Evolutionary conservation across 2,329 filamentous ascomycete species (phyloP).

Genomic region (Exserohilum rostratum): DNA sequence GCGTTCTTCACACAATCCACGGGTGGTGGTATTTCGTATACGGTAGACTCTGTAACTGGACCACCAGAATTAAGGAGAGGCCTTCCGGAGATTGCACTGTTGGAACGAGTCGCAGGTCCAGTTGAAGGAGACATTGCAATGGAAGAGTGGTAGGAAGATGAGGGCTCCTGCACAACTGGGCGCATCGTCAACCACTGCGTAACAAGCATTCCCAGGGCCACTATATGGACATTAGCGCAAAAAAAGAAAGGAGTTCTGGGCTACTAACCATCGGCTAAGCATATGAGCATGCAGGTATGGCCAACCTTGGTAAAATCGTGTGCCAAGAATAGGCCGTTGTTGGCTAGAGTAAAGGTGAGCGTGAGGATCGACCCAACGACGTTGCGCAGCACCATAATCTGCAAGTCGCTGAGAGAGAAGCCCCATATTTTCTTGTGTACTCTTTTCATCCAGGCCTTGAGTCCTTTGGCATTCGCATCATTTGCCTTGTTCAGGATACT

Average conservation of each 20-base stretch:
- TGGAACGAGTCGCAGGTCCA: not conserved
- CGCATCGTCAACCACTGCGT: slow-evolving; percentile 29
- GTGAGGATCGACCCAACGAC: slow-evolving; percentile 39
- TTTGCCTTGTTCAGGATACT: not conserved
- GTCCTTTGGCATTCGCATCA: not conserved
- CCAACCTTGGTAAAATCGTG: slow-evolving; percentile 36
- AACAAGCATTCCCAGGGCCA: slow-evolving; percentile 26
- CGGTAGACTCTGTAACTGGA: not conserved
- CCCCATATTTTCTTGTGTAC: not conserved
- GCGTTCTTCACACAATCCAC: not conserved
- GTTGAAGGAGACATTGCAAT: not conserved
- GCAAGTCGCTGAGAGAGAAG: slow-evolving; percentile 18
- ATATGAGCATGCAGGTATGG: slow-evolving; percentile 47
- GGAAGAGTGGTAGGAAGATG: not conserved
- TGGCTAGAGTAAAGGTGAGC: slow-evolving; percentile 42
- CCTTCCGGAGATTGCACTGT: not conserved
- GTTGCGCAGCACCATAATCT: slow-evolving; percentile 30
- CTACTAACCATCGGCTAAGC: slow-evolving; percentile 47
- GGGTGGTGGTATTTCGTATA: not conserved
- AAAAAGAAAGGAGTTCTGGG: not conserved
- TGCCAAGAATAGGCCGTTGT: slow-evolving; percentile 40
- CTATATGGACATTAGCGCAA: slow-evolving; percentile 6
- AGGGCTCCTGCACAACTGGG: slow-evolving; percentile 4
- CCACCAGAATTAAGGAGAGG: not conserved
- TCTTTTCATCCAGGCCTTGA: not conserved